Evolutionary conservation across 2,329 filamentous ascomycete genomes (phyloP).

Genomic region (Epichloe festucae): DNA sequence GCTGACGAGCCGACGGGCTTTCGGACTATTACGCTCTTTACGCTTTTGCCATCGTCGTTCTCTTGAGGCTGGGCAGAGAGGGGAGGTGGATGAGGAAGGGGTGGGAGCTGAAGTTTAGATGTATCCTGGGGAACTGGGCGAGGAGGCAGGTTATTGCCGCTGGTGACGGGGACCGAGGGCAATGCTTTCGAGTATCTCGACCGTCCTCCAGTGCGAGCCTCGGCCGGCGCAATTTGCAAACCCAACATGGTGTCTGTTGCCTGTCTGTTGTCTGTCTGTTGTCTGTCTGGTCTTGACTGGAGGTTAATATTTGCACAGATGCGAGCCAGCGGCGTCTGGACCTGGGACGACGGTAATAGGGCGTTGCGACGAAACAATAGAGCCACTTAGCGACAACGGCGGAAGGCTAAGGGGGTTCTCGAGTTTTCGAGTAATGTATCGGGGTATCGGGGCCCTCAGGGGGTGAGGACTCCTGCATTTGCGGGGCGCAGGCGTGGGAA

Average conservation of each 20-base stretch:
- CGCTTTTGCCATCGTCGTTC: constrained; percentile 9
- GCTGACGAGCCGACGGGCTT: constrained; percentile 10
- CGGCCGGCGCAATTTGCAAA: background rate
- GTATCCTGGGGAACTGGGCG: constrained; percentile 13
- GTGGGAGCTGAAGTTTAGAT: constrained; percentile 10
- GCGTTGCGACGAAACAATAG: constrained; percentile 1
- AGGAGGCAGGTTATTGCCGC: constrained; percentile 9
- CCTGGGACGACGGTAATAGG: background rate
- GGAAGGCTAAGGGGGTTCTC: constrained; percentile 23
- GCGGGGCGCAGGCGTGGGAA: no score
- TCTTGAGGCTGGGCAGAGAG: constrained; percentile 14
- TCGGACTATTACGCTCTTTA: constrained; percentile 8
- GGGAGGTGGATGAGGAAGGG: constrained; percentile 13
- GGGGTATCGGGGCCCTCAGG: no score
- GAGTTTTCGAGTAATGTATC: no score
- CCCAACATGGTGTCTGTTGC: constrained; percentile 2
- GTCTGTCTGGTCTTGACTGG: no score
- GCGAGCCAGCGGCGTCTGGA: background rate
- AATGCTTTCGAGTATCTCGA: constrained; percentile 48
- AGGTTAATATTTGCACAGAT: no score
- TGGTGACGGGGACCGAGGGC: constrained; percentile 31
- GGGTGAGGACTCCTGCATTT: no score
- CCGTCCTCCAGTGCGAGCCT: constrained; percentile 23
- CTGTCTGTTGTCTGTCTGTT: background rate
- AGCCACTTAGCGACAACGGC: background rate